Conservation (phyloP, 106 monocot species). For the Narthecium ossifragum region DNA sequence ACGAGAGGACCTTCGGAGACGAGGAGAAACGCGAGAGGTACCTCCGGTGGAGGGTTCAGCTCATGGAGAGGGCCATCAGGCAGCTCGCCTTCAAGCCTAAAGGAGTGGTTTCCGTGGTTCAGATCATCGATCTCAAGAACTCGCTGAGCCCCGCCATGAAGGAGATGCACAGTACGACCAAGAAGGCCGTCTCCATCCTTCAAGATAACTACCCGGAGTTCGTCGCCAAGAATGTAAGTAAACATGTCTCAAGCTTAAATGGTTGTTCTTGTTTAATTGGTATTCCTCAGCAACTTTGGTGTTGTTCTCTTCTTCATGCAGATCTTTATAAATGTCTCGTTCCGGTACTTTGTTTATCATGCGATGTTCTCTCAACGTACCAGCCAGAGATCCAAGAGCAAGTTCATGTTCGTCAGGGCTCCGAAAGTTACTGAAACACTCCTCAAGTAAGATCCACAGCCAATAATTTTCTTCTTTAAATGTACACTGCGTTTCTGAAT, state of each 20-base stretch:
- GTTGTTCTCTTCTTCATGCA: constrained; percentile 8
- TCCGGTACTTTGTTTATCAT: constrained; percentile 40
- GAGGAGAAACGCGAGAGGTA: constrained; percentile 55
- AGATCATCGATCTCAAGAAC: constrained; percentile 48
- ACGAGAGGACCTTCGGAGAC: constrained; percentile 27
- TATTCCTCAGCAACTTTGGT: not conserved
- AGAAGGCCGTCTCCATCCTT: constrained; percentile 22
- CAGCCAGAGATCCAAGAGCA: constrained; percentile 37
- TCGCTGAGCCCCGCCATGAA: constrained; percentile 15
- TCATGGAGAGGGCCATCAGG: constrained; percentile 60
- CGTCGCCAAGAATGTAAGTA: constrained; percentile 32
- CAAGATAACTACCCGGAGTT: constrained; percentile 59
- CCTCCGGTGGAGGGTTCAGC: constrained; percentile 60
- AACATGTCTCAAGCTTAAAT: not conserved
- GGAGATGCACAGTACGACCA: constrained; percentile 23
- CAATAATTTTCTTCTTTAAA: not conserved
- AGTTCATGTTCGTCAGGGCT: constrained; percentile 57
- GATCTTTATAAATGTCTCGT: constrained; percentile 63
- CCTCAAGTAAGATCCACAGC: constrained; percentile 35
- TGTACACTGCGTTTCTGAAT: not conserved
- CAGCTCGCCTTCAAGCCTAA: constrained; percentile 46
- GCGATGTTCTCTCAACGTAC: constrained; percentile 33
- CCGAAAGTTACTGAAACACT: constrained; percentile 59
- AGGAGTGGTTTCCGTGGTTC: constrained; percentile 14
- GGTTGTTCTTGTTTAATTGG: not conserved